phyloP scores from a whole-genome alignment of 768 basidiomycete genomes.

The Kwoniella mangroviensis region DNA sequence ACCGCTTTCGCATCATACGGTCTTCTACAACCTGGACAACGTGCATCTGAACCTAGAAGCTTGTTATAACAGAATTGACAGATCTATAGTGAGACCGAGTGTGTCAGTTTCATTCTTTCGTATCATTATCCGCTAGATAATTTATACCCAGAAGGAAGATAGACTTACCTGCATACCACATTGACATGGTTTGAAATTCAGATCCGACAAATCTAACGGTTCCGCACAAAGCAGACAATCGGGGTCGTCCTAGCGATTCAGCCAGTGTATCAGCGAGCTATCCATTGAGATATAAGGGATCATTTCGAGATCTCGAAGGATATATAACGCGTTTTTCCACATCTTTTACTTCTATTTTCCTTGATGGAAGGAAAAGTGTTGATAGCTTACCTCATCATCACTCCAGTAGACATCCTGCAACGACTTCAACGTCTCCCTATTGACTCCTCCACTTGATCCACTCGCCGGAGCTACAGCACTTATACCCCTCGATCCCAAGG shows the following conservation, averaged over 20 bases:
- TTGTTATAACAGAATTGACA: constrained; percentile 99
- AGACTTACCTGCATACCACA: constrained; percentile 90
- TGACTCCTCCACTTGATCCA: constrained; percentile 45
- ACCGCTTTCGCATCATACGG: constrained; percentile 90
- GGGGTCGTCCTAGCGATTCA: constrained; percentile 79
- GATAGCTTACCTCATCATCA: constrained; percentile 57
- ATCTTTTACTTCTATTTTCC: not conserved
- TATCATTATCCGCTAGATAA: no score
- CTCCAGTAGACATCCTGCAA: constrained; percentile 58
- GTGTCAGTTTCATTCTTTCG: no score
- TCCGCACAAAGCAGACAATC: constrained; percentile 98
- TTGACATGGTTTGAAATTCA: constrained; percentile 98
- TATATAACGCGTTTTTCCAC: constrained; percentile 6
- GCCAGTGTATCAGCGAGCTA: not conserved
- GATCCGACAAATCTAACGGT: constrained; percentile 97
- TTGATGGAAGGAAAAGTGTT: not conserved
- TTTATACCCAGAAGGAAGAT: not conserved
- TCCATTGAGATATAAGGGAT: not conserved
- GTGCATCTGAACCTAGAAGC: constrained; percentile 94
- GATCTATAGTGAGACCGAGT: constrained; percentile 65
- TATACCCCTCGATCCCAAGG: constrained; percentile 18
- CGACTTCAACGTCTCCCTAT: constrained; percentile 54
- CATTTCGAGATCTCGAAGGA: no score
- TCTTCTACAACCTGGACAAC: constrained; percentile 94
- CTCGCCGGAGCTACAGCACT: constrained; percentile 28